These are phyloP conservation scores for Cylindrodendrum hubeiense DNA, from an alignment of 2,329 filamentous ascomycete species.

Conservation along the genomic window DNA sequence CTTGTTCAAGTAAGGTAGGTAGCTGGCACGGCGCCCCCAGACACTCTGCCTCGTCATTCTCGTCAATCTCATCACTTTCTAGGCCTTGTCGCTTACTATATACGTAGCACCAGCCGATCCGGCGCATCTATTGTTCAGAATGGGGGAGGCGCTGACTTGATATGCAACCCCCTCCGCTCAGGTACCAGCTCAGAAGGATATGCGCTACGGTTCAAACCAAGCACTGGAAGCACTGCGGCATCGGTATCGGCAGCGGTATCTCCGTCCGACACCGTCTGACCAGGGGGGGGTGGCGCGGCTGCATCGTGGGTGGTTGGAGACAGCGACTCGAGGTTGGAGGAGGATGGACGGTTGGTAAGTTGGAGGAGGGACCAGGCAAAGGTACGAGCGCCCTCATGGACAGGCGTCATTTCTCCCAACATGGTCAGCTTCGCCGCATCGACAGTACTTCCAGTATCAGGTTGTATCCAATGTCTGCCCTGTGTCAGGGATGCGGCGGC, in stretches of 20 bases:
- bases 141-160: slow-evolving; percentile 34
- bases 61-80: slow-evolving; percentile 18
- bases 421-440: slow-evolving; percentile 29
- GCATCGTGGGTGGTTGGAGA: slow-evolving; percentile 6
- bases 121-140: slow-evolving; percentile 25
- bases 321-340: slow-evolving; percentile 6
- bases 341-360: neutral
- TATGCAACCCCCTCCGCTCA: slow-evolving; percentile 37
- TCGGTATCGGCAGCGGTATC: slow-evolving; percentile 39
- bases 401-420: slow-evolving; percentile 29
- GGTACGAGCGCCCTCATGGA: slow-evolving; percentile 25
- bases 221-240: slow-evolving; percentile 30
- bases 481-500: slow-evolving; percentile 35
- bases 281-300: slow-evolving; percentile 21
- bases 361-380: slow-evolving; percentile 5
- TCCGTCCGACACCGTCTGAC: slow-evolving; percentile 42
- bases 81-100: slow-evolving; percentile 5
- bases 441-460: slow-evolving; percentile 19
- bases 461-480: slow-evolving; percentile 24
- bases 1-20: neutral
- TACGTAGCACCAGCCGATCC: slow-evolving; percentile 21
- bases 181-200: slow-evolving; percentile 29
- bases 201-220: slow-evolving; percentile 32
- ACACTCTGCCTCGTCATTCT: slow-evolving; percentile 12
- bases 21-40: neutral